phyloP scores from a whole-genome alignment of 2,329 filamentous ascomycete species.

The Orbilia ellipsospora region DNA sequence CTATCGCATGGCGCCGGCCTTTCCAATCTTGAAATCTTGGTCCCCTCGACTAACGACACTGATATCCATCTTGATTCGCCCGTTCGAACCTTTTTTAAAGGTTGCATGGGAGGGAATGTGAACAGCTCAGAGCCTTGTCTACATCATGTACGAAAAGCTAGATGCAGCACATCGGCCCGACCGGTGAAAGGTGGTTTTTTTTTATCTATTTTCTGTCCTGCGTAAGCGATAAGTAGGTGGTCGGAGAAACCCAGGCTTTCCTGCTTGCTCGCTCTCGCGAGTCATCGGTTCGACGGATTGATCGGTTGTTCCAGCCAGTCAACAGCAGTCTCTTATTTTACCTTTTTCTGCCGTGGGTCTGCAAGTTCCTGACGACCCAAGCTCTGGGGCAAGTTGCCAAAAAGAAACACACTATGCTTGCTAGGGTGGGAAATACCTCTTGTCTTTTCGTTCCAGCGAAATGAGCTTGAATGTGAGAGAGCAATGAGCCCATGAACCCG shows the following conservation, averaged over 20 bases:
- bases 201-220: slow-evolving; percentile 25
- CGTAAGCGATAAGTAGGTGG: slow-evolving; percentile 31
- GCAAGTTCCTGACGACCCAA: too few species aligned
- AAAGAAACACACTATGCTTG: too few species aligned
- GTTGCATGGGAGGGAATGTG: slow-evolving; percentile 3
- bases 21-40: slow-evolving; percentile 8
- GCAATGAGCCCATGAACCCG: slow-evolving; percentile 42
- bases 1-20: slow-evolving; percentile 5
- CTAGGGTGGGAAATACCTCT: not conserved
- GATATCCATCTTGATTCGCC: slow-evolving; percentile 1
- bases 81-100: not conserved
- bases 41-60: too few species aligned
- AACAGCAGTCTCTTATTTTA: slow-evolving; percentile 3
- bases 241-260: slow-evolving; percentile 24
- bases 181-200: slow-evolving; percentile 8
- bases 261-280: not conserved
- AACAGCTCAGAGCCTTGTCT: slow-evolving; percentile 5
- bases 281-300: not conserved
- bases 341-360: slow-evolving; percentile 4
- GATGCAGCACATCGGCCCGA: slow-evolving; percentile 37
- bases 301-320: not conserved
- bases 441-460: slow-evolving; percentile 40
- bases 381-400: too few species aligned
- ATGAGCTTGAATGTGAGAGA: slow-evolving; percentile 32
- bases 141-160: slow-evolving; percentile 20